Base-by-base conservation (phyloP, 257 asterid genomes). In the Solanum sitiens region DNA sequence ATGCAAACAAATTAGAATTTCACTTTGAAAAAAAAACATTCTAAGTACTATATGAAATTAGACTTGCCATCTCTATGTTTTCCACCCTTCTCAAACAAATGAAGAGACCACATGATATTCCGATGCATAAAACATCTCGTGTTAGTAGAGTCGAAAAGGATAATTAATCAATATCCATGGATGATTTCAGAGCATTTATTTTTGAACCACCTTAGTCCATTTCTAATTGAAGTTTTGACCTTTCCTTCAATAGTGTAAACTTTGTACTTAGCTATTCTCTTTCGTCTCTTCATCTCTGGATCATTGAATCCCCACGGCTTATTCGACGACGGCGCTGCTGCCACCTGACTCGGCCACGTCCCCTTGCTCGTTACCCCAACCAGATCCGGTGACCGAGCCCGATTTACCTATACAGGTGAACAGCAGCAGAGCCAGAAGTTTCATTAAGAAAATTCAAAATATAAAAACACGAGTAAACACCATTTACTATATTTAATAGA, bases 231-330 rank as follows among this genome's bases (percentile, higher is more conserved):
- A 90, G 95, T 92, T 72, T 95, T 94, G 44, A 95, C 95, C 89
- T 95, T 92, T 32, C 98, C 97, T 91, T 95, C 98, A 25, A 95
- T 91, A 2, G 92, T 87, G 23, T 95, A 95, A 15, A 94, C 96
- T 91, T 95, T 95, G 74, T 95, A 95, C 89, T 87, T 92, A 2
- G 96, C 98, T 67, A 95, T 90, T 87, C 98, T 90, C 90, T 94
- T 94, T 92, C 92, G 90, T 86, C 98, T 91, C 91, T 91, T 94
- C 98, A 90, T 91, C 89, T 92, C 95, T 40, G 95, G 90, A 63
- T 94, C 96, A n/a, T 86, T 87, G 85, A 95, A 93, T 74, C 95
- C 91, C 98, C 96, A 92, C 2, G 95, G 93, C 94, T 91, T 94
- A 65, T 92, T 85, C 82, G 83, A 53, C 8, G 85, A 71, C 3